Percentiles rank a stretch among this genome's conserved stretches.
Evolutionary conservation across 2,329 filamentous ascomycete genomes (phyloP).

Genomic region (Leptographium radiaticola): DNA sequence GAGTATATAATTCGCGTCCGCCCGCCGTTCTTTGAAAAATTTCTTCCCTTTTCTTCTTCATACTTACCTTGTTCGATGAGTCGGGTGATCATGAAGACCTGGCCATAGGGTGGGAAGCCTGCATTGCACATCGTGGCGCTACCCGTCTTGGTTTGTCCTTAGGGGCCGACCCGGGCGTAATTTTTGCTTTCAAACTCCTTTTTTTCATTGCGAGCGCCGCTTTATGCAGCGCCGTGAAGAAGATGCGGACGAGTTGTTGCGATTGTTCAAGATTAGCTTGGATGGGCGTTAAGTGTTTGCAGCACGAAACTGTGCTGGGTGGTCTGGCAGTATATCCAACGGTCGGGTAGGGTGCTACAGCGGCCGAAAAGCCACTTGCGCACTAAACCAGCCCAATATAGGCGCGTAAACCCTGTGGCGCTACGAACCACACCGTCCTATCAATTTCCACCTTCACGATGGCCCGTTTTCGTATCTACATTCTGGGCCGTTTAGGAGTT

Average conservation of each 20-base stretch:
- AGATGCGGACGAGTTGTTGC: neutral
- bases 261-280: too few relatives aligned
- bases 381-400: too few relatives aligned
- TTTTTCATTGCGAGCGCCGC: constrained; percentile 13
- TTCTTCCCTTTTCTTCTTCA: constrained; percentile 12
- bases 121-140: constrained; percentile 15
- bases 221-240: constrained; percentile 9
- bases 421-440: too few relatives aligned
- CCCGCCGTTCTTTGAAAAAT: constrained; percentile 3
- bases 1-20: constrained; percentile 2
- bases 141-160: constrained; percentile 15
- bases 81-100: constrained; percentile 15
- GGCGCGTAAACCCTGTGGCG: too few relatives aligned
- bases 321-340: too few relatives aligned
- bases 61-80: constrained; percentile 16
- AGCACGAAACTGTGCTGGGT: too few relatives aligned
- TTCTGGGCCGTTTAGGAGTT: too few relatives aligned
- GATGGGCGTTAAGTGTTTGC: too few relatives aligned
- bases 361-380: too few relatives aligned
- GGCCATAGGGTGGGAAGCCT: constrained; percentile 16
- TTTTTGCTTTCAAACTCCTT: constrained; percentile 11
- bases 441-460: too few relatives aligned
- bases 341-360: too few relatives aligned
- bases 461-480: too few relatives aligned
- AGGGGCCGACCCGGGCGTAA: constrained; percentile 15